phyloP scores from a whole-genome alignment of 345 rosid species.

The Zanthoxylum bungeanum region DNA sequence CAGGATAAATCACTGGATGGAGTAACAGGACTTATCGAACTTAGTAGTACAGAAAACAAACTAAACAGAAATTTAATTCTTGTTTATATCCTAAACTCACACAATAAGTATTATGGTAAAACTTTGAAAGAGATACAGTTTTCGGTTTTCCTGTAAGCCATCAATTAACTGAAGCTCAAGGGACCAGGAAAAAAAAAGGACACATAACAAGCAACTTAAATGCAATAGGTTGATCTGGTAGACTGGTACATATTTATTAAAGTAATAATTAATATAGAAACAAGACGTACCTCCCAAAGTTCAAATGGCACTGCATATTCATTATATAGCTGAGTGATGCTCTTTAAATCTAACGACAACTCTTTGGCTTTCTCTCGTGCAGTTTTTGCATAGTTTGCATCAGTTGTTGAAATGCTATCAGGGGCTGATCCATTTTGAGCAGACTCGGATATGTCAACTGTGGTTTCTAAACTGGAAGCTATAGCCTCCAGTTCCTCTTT shows the following conservation, averaged over 20 bases:
- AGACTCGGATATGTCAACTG: constrained; percentile 53
- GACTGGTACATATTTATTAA: not conserved
- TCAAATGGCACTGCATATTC: constrained; percentile 97
- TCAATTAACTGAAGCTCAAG: not conserved
- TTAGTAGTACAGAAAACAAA: not conserved
- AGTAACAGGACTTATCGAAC: not conserved
- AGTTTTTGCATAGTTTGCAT: constrained; percentile 45
- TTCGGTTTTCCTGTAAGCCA: not conserved
- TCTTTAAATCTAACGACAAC: constrained; percentile 83
- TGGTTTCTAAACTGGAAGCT: constrained; percentile 51
- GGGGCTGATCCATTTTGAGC: constrained; percentile 43
- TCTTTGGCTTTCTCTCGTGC: constrained; percentile 83
- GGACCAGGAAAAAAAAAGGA: not conserved
- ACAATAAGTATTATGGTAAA: not conserved
- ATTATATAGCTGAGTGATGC: constrained; percentile 90
- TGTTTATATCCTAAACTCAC: not conserved
- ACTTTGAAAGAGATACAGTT: not conserved
- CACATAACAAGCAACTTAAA: not conserved
- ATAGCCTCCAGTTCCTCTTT: constrained; percentile 77
- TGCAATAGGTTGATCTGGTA: not conserved
- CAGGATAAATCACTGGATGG: not conserved
- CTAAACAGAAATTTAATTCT: not conserved
- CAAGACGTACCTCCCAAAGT: constrained; percentile 84
- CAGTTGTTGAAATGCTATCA: constrained; percentile 35
- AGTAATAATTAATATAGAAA: constrained; percentile 11